Conservation (phyloP, 164 flowering plant genomes). For the Annona squamosa region DNA sequence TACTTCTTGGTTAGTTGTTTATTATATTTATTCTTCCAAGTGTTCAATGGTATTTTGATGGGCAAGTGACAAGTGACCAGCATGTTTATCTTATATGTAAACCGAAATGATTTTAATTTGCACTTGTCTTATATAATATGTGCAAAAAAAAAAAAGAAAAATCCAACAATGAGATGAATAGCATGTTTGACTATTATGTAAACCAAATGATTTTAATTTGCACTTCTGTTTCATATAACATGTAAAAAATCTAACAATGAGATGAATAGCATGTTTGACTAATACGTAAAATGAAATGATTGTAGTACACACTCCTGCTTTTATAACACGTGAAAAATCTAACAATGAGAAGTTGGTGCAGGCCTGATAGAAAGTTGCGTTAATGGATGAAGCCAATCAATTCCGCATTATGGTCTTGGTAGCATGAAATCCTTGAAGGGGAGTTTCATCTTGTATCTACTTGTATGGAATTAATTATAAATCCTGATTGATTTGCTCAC, state of each 20-base stretch:
- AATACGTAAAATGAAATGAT: background rate
- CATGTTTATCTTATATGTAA: background rate
- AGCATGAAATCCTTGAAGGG: slow-evolving; percentile 2
- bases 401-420: slow-evolving; percentile 13
- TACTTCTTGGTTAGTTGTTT: no score
- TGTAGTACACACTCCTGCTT: background rate
- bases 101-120: background rate
- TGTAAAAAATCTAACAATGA: no score
- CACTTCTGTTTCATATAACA: background rate
- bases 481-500: background rate
- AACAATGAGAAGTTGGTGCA: slow-evolving; percentile 16
- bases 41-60: no score
- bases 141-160: no score
- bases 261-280: background rate
- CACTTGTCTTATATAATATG: background rate
- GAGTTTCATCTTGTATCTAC: slow-evolving; percentile 18
- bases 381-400: slow-evolving; percentile 27
- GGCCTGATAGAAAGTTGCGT: slow-evolving; percentile 24
- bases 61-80: no score
- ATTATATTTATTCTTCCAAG: no score
- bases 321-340: background rate
- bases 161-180: no score
- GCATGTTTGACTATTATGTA: background rate
- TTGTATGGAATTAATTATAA: background rate
- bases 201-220: no score